Evolutionary conservation across 148 eudicot genomes (phyloP), one percentile per base, ranked within the genome.

Genomic region (Heliosperma pusillum): DNA sequence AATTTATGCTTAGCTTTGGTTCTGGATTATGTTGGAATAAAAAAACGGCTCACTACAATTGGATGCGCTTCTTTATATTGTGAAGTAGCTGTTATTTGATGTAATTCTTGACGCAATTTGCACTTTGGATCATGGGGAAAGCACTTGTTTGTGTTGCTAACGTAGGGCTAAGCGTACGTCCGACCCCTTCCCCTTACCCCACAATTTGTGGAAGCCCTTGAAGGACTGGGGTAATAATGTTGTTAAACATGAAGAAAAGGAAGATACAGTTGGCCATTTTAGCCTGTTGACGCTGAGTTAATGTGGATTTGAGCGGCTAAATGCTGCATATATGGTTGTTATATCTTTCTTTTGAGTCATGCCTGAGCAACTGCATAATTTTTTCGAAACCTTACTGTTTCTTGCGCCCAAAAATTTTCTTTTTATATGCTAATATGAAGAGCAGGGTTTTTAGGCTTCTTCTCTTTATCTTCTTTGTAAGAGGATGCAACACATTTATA

Each of bases 401-500:
- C n/a, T 21, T 16, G 16, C 22, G 13, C 33, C 20, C 30, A 62
- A 42, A 57, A 55, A 22, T 53, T 29, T 30, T 21, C 7, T 71
- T 50, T 66, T 36, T 66, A 3, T n/a, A 59, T 12, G 19, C 5
- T 7, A 52, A 65, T 52, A 13, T 53, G 50, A 45, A 30, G 52
- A 66, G 44, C 33, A 69, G 72, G 58, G 0, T 2, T 22, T 50
- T 11, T 52, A 70, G 40, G 53, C 16, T 59, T 29, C 22, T 69
- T 69, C 40, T 27, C 19, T 69, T 59, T 21, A 21, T 19, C 24
- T 36, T 29, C 75, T 29, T 29, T 3, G 68, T 33, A 9, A 63
- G 15, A 59, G 17, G 69, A 27, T 55, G 69, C 73, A 53, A 72
- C 33, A 76, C 66, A 69, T 45, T 5, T 45, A 45, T 57, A 56